Evolutionary conservation across 768 basidiomycete genomes (phyloP), one percentile per base, ranked within the genome.

Genomic region (Collybia mongolica): DNA sequence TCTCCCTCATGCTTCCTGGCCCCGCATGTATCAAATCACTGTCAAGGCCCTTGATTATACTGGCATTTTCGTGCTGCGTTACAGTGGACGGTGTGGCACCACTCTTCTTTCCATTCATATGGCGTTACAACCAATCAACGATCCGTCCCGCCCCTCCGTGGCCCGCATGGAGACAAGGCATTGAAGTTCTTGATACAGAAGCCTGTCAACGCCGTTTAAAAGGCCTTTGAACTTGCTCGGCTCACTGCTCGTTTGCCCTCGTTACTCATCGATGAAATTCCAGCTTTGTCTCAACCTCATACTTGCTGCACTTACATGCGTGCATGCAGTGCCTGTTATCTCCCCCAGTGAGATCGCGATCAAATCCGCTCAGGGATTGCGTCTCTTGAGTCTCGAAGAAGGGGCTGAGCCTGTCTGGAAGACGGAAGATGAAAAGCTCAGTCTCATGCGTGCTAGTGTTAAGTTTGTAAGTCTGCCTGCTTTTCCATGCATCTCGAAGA

Each of bases 361-460:
- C 49, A 72, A 75, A 39, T 55, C 66, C 17, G 60, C 64, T 0
- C 56, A 67, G 45, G 71, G 71, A 22, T 55, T 73, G 36, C 69
- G 68, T 24, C 64, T 73, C 18, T 54, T 75, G 38, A 69, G 67
- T 32, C 60, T 75, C 18, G 58, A 55, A 19, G 73, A 73, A 37
- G 66, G 59, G 17, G 64, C 55, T 4, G 69, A 69, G 6, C 72
- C 72, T 3, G 63, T 71, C 18, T 75, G 73, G 72, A 72, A 70
- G 57, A 69, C 70, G 2, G 72, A 72, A 50, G 66, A 61, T 7
- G 69, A 72, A 52, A 66, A 70, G 54, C 57, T 73, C 22, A 64
- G 66, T 24, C 62, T 73, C 39, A 56, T 68, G 55, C 62, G 67
- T 18, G 60, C 63, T 45, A 64, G 65, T 6, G 56, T 58, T 28